Evolutionary conservation across 164 flowering plant species (phyloP).

Genomic region (Sedum album): DNA sequence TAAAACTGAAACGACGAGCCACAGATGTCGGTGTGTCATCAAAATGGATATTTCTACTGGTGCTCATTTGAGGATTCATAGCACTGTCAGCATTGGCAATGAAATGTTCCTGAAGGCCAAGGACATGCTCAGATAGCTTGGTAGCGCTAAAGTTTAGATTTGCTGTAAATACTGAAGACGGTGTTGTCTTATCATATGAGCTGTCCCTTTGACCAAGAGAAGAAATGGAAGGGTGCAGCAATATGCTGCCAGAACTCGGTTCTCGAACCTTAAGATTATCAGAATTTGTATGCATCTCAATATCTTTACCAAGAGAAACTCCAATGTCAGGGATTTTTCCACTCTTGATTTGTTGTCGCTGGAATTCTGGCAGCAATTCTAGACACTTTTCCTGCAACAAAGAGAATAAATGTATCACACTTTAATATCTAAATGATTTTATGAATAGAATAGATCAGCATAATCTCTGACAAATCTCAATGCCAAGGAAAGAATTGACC

Average conservation of each 20-base stretch:
- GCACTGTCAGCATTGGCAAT: constrained; percentile 21
- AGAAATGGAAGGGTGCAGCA: constrained; percentile 25
- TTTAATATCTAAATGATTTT: not conserved
- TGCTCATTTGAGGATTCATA: constrained; percentile 18
- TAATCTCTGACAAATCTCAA: not conserved
- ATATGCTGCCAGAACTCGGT: constrained; percentile 23
- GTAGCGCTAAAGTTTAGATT: constrained; percentile 16
- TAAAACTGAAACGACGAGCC: constrained; percentile 20
- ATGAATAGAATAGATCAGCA: not conserved
- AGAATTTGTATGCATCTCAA: constrained; percentile 23
- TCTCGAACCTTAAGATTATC: constrained; percentile 18
- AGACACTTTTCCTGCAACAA: constrained; percentile 47
- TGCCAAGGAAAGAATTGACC: not conserved
- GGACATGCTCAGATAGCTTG: constrained; percentile 16
- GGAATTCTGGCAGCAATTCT: constrained; percentile 70
- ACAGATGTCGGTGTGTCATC: constrained; percentile 25
- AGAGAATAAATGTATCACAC: constrained; percentile 7
- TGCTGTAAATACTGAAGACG: constrained; percentile 25
- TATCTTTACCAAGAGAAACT: constrained; percentile 20
- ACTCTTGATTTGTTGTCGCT: constrained; percentile 47
- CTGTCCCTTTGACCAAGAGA: constrained; percentile 21
- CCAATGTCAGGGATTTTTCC: constrained; percentile 35
- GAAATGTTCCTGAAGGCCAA: constrained; percentile 22
- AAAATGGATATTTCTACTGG: constrained; percentile 22
- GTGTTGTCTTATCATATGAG: constrained; percentile 14